These are phyloP conservation scores for Salicornia ramosissima DNA, from an alignment of 148 eudicot species.

Conservation along the genomic window DNA sequence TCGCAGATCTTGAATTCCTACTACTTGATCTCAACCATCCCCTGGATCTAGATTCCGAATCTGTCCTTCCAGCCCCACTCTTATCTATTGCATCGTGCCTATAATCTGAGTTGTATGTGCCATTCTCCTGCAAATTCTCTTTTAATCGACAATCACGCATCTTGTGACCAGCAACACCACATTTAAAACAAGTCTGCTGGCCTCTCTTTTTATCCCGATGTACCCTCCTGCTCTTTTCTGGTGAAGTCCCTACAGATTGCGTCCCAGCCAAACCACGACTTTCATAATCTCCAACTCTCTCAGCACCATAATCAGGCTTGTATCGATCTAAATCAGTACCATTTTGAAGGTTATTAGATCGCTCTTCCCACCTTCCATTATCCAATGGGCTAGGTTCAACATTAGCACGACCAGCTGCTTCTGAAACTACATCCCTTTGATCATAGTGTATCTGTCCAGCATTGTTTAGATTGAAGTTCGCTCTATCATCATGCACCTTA, in stretches of 20 bases:
- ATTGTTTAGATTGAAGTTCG: slow-evolving; percentile 19
- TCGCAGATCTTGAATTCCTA: slow-evolving; percentile 27
- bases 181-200: slow-evolving; percentile 29
- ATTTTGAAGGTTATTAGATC: slow-evolving; percentile 23
- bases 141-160: slow-evolving; percentile 27
- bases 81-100: slow-evolving; percentile 14
- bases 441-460: slow-evolving; percentile 11
- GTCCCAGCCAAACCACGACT: slow-evolving; percentile 6
- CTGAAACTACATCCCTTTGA: slow-evolving; percentile 17
- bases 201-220: slow-evolving; percentile 10
- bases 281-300: slow-evolving; percentile 17
- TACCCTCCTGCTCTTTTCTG: slow-evolving; percentile 17
- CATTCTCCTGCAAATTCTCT: slow-evolving; percentile 25
- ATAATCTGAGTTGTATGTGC: slow-evolving; percentile 9
- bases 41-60: slow-evolving; percentile 22
- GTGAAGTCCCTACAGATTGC: slow-evolving; percentile 9
- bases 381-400: slow-evolving; percentile 21
- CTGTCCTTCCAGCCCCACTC: slow-evolving; percentile 9
- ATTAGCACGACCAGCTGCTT: slow-evolving; percentile 22
- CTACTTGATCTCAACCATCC: slow-evolving; percentile 16
- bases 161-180: slow-evolving; percentile 34
- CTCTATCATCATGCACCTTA: slow-evolving; percentile 24
- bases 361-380: slow-evolving; percentile 42
- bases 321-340: slow-evolving; percentile 37
- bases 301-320: slow-evolving; percentile 40